Conservation (phyloP, 225 moss, liverwort and hornwort genomes). For the Pseudisothecium myosuroides region DNA sequence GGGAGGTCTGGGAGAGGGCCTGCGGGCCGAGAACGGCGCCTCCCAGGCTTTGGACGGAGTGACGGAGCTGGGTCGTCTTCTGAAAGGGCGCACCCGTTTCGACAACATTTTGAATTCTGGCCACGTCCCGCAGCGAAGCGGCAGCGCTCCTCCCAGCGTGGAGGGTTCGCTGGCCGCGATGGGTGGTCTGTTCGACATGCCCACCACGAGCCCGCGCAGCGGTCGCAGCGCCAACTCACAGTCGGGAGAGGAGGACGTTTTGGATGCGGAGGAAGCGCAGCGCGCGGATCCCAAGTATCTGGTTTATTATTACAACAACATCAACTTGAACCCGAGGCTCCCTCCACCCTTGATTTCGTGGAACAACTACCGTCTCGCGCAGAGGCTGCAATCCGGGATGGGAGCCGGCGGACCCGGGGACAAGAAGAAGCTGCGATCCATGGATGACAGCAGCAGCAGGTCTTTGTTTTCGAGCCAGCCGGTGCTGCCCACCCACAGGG, state of each 20-base stretch:
- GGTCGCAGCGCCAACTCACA: constrained; percentile 25
- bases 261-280: constrained; percentile 69
- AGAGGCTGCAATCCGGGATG: constrained; percentile 65
- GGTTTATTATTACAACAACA: constrained; percentile 78
- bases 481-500: constrained; percentile 81
- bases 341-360: constrained; percentile 85
- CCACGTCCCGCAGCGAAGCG: constrained; percentile 89
- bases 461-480: constrained; percentile 93
- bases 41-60: constrained; percentile 73
- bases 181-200: constrained; percentile 63
- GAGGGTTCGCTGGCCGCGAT: constrained; percentile 86
- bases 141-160: constrained; percentile 97
- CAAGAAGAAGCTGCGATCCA: constrained; percentile 78
- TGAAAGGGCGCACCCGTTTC: constrained; percentile 71
- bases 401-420: constrained; percentile 76
- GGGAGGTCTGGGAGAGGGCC: constrained; percentile 58
- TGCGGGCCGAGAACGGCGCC: constrained; percentile 42
- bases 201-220: constrained; percentile 38
- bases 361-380: constrained; percentile 83
- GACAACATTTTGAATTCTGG: constrained; percentile 80
- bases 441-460: constrained; percentile 90
- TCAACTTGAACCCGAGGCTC: constrained; percentile 85
- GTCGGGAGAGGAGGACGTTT: constrained; percentile 41
- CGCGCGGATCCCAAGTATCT: constrained; percentile 89
- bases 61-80: constrained; percentile 66